Conservation (phyloP, 139 green algal species). For the Mychonastes homosphaera region DNA sequence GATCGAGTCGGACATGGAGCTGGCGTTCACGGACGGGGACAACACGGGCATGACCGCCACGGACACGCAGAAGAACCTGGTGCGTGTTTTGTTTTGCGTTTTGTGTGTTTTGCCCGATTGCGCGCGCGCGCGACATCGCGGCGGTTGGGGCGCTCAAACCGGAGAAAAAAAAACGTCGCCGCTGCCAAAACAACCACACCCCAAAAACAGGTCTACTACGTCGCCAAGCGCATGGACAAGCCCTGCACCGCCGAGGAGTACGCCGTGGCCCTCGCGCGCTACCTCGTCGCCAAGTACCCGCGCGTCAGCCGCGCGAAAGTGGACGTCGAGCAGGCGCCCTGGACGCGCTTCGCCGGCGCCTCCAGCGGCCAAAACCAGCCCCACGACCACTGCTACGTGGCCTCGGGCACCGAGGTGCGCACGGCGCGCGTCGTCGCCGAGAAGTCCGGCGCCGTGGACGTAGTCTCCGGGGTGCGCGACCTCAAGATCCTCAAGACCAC, state of each 20-base stretch:
- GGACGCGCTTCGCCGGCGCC: constrained; percentile 51
- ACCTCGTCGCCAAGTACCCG: constrained; percentile 80
- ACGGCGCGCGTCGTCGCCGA: constrained; percentile 50
- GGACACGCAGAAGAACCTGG: constrained; percentile 89
- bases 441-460: constrained; percentile 37
- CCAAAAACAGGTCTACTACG: constrained; percentile 74
- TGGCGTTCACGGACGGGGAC: constrained; percentile 50
- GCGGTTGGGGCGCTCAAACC: background rate
- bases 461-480: constrained; percentile 47
- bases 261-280: constrained; percentile 62
- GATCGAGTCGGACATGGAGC: constrained; percentile 75
- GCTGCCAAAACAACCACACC: too few relatives aligned
- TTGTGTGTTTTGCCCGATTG: too few relatives aligned
- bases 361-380: too few relatives aligned
- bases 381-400: constrained; percentile 65
- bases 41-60: constrained; percentile 86
- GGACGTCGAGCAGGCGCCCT: constrained; percentile 73
- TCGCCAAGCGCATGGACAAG: constrained; percentile 60
- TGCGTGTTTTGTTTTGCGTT: constrained; percentile 16
- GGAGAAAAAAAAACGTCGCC: too few relatives aligned
- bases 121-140: too few relatives aligned
- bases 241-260: constrained; percentile 75
- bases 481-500: constrained; percentile 79
- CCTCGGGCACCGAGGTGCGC: constrained; percentile 44
- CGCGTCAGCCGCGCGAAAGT: constrained; percentile 73